Conservation (phyloP, 345 rosid species). For the Rhodamnia rubescens region DNA sequence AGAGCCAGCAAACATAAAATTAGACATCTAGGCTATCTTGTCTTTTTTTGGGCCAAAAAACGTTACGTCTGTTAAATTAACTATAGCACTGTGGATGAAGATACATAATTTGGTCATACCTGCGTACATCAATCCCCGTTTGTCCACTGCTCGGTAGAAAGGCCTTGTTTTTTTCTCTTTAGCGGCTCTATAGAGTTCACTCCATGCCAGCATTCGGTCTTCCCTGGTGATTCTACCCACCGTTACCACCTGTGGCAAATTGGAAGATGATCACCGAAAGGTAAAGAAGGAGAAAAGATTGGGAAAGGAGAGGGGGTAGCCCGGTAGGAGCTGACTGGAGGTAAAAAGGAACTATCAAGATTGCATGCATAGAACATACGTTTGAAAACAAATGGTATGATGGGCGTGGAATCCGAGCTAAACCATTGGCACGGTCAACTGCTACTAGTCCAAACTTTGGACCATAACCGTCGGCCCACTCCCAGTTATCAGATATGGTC, state of each 20-base stretch:
- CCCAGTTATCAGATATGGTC: constrained; percentile 98
- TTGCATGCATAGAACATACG: constrained; percentile 18
- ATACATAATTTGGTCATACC: constrained; percentile 26
- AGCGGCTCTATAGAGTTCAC: constrained; percentile 58
- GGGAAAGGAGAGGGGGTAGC: not conserved
- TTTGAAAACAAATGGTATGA: constrained; percentile 81
- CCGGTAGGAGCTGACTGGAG: no score
- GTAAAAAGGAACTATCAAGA: not conserved
- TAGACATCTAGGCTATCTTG: not conserved
- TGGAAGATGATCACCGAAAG: not conserved
- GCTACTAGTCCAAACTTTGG: constrained; percentile 94
- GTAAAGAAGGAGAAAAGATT: not conserved
- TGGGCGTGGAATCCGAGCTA: constrained; percentile 65
- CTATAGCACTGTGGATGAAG: not conserved
- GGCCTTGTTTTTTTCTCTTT: constrained; percentile 50
- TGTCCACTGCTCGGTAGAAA: constrained; percentile 66
- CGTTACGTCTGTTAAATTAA: not conserved
- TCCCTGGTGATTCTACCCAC: constrained; percentile 51
- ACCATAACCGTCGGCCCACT: constrained; percentile 99
- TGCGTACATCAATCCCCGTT: constrained; percentile 83
- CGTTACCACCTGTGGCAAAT: constrained; percentile 44
- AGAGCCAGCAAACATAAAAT: not conserved
- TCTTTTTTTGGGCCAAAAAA: not conserved
- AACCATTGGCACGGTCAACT: constrained; percentile 66
- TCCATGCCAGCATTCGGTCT: constrained; percentile 68